A percentile compares a stretch with the other conserved stretches of the same genome.
These are phyloP conservation scores for Spiromastix sp. DNA, from an alignment of 2,329 filamentous ascomycete genomes.

Conservation along the genomic window DNA sequence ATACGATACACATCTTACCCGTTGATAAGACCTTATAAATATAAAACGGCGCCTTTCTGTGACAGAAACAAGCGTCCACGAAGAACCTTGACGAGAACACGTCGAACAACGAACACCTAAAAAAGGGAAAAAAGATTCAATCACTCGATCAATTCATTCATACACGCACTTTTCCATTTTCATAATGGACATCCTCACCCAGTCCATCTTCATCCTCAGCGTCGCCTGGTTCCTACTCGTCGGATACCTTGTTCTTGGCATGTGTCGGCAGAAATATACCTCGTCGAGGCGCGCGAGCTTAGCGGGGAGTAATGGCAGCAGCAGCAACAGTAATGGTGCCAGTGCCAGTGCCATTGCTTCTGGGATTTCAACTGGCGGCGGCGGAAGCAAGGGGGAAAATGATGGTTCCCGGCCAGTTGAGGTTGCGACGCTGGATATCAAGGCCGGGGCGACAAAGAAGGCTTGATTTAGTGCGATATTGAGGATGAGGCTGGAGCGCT, in stretches of 20 bases:
- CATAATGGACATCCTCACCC: conserved; percentile 11
- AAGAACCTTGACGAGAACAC: too few relatives aligned
- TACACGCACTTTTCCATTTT: too few relatives aligned
- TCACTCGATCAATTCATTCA: too few relatives aligned
- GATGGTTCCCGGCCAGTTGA: not conserved
- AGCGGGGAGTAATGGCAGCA: not conserved
- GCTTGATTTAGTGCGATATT: conserved; percentile 4
- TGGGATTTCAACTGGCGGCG: conserved; percentile 1
- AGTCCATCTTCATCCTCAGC: conserved; percentile 11
- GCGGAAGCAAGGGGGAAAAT: not conserved
- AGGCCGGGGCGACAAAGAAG: conserved; percentile 11
- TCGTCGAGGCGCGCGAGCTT: not conserved
- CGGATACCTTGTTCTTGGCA: conserved; percentile 12
- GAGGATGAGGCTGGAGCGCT: too few relatives aligned
- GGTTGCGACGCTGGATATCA: conserved; percentile 5
- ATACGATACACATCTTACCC: too few relatives aligned
- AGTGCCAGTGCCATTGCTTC: not conserved
- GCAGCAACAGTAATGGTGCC: not conserved
- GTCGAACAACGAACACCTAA: not conserved
- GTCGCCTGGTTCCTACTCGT: conserved; percentile 12
- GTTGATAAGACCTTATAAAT: too few relatives aligned
- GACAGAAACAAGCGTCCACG: too few relatives aligned
- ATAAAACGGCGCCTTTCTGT: too few relatives aligned
- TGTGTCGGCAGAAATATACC: conserved; percentile 12
- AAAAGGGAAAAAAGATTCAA: too few relatives aligned